Percentiles rank a stretch among this genome's conserved stretches.
Conservation (phyloP, 176 grass and related monocot genomes). For the Stipa capillata region DNA sequence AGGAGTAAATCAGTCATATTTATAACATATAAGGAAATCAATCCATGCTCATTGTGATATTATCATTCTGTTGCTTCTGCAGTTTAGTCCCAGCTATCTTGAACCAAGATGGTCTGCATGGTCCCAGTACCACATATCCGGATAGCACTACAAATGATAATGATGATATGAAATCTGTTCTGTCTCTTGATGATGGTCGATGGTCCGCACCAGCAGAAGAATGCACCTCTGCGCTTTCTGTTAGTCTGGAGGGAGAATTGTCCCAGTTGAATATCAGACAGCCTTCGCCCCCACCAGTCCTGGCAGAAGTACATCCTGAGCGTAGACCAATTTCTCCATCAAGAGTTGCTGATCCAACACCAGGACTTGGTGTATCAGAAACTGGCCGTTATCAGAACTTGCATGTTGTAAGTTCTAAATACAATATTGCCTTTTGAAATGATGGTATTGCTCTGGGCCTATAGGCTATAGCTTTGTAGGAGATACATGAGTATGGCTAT, state of each 20-base stretch:
- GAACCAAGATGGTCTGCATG: constrained; percentile 55
- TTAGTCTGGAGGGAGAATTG: constrained; percentile 55
- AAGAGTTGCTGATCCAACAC: constrained; percentile 83
- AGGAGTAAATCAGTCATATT: background rate
- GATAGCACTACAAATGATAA: constrained; percentile 35
- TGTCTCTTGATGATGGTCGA: constrained; percentile 97
- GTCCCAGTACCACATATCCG: constrained; percentile 16
- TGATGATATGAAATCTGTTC: constrained; percentile 82
- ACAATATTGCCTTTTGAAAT: constrained; percentile 6
- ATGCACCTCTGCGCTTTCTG: constrained; percentile 27
- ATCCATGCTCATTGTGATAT: constrained; percentile 1
- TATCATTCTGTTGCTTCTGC: constrained; percentile 6
- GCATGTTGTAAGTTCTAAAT: constrained; percentile 80
- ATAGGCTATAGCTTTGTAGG: background rate
- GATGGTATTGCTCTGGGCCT: background rate
- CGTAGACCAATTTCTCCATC: constrained; percentile 65
- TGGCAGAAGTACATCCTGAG: constrained; percentile 67
- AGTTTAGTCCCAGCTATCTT: constrained; percentile 47
- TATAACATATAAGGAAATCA: constrained; percentile 11
- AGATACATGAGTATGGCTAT: background rate
- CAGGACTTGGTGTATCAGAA: constrained; percentile 51
- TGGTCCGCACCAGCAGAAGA: constrained; percentile 60
- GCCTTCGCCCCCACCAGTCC: constrained; percentile 83
- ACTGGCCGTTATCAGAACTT: constrained; percentile 66
- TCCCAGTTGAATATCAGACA: constrained; percentile 71